Evolutionary conservation across 495 filamentous ascomycete species (phyloP).

Genomic region (Ramalina intermedia): DNA sequence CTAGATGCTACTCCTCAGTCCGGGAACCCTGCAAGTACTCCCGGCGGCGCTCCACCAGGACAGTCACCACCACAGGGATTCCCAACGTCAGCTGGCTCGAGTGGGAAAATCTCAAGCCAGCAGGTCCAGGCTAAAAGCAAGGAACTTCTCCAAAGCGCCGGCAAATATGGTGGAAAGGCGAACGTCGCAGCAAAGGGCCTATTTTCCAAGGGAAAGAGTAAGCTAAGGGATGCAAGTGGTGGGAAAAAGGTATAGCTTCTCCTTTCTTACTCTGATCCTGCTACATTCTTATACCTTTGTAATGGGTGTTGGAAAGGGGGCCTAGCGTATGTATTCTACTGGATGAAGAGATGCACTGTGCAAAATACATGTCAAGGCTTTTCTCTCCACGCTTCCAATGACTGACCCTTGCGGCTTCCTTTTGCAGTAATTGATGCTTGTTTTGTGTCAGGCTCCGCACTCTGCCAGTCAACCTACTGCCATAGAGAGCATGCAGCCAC

Average conservation of each 20-base stretch:
- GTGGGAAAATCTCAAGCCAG: slow-evolving; percentile 20
- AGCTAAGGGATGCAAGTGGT: slow-evolving; percentile 47
- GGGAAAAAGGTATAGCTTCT: slow-evolving; percentile 61
- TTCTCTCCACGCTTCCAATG: background rate
- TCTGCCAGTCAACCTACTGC: background rate
- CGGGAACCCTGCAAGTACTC: slow-evolving; percentile 19
- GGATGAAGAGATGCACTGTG: background rate
- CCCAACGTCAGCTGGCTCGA: slow-evolving; percentile 12
- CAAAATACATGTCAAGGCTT: background rate
- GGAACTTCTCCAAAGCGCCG: slow-evolving; percentile 68
- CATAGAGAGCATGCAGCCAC: slow-evolving; percentile 14
- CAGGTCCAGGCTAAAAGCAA: slow-evolving; percentile 66
- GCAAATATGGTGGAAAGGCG: slow-evolving; percentile 53
- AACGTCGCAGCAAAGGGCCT: slow-evolving; percentile 71
- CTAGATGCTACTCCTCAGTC: slow-evolving; percentile 22
- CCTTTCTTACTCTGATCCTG: background rate
- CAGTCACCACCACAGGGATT: slow-evolving; percentile 14
- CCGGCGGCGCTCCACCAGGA: slow-evolving; percentile 24
- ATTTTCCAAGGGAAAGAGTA: slow-evolving; percentile 74
- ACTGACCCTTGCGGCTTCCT: slow-evolving; percentile 7
- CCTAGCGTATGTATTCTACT: slow-evolving; percentile 6
- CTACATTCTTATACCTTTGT: slow-evolving; percentile 9
- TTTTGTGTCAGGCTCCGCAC: slow-evolving; percentile 16
- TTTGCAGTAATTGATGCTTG: slow-evolving; percentile 18
- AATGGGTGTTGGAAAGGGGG: slow-evolving; percentile 23